Evolutionary conservation across 2,329 filamentous ascomycete species (phyloP).

Genomic region (Trematosphaeria pertusa): DNA sequence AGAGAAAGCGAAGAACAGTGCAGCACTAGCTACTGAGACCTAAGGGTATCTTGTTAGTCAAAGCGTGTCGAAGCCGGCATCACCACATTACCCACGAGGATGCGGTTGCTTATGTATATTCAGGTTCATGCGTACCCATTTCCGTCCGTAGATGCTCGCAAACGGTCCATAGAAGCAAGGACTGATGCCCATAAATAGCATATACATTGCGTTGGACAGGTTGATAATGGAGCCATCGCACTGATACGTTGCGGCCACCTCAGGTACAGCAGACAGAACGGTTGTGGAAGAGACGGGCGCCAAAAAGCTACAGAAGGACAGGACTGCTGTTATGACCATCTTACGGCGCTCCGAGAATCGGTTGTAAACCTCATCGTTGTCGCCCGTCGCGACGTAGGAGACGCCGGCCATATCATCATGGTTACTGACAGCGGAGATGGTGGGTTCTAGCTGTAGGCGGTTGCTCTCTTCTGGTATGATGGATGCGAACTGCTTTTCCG

Average conservation of each 20-base stretch:
- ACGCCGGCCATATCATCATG: constrained; percentile 43
- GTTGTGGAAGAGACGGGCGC: constrained; percentile 78
- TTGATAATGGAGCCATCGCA: constrained; percentile 75
- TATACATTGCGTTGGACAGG: constrained; percentile 76
- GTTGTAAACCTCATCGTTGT: constrained; percentile 66
- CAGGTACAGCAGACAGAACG: constrained; percentile 74
- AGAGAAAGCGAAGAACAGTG: constrained; percentile 72
- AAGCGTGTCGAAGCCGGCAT: not conserved
- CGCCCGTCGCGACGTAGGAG: constrained; percentile 36
- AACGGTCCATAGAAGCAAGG: constrained; percentile 75
- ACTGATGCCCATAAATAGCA: constrained; percentile 71
- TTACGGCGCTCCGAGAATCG: constrained; percentile 69
- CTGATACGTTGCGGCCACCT: constrained; percentile 70
- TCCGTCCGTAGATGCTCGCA: constrained; percentile 58
- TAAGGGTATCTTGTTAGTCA: constrained; percentile 35
- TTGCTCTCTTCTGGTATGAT: constrained; percentile 31
- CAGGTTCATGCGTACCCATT: constrained; percentile 51
- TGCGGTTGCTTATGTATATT: constrained; percentile 4
- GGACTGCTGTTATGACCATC: constrained; percentile 68
- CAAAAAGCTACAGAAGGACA: constrained; percentile 78
- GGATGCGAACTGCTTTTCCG: constrained; percentile 40
- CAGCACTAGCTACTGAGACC: constrained; percentile 66
- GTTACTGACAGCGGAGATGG: constrained; percentile 39
- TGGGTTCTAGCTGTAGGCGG: constrained; percentile 38
- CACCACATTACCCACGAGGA: too few relatives aligned